These are phyloP conservation scores for Stephania yunnanensis DNA, from an alignment of 164 flowering plant species.

Conservation along the genomic window DNA sequence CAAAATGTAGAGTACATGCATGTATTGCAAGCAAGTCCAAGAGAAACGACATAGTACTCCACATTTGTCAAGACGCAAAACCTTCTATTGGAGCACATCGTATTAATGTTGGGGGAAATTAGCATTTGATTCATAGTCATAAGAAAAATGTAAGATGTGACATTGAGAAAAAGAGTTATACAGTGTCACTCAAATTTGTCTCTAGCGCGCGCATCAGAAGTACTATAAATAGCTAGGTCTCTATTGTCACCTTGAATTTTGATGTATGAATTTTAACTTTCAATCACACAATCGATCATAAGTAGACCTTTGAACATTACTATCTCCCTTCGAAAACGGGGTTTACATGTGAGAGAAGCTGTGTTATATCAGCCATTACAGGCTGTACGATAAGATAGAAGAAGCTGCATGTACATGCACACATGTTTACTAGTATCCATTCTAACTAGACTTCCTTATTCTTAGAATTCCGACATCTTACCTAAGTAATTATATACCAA, in stretches of 20 bases:
- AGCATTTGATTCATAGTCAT: background rate
- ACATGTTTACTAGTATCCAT: background rate
- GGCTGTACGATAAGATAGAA: background rate
- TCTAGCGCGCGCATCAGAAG: background rate
- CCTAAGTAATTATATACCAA: no score
- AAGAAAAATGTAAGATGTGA: background rate
- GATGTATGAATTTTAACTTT: background rate
- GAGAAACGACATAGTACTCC: no score
- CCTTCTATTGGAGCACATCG: no score
- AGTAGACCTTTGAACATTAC: background rate
- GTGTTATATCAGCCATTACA: background rate
- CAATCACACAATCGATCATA: background rate
- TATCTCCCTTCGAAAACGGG: background rate
- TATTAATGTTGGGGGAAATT: no score
- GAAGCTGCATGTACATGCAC: background rate
- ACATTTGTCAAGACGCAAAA: no score
- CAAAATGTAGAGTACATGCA: background rate
- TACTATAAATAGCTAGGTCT: background rate
- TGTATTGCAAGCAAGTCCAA: background rate
- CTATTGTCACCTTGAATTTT: background rate
- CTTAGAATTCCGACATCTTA: no score
- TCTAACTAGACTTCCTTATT: no score
- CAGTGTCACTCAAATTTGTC: background rate
- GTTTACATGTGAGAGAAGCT: background rate
- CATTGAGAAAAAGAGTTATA: background rate